Evolutionary conservation across 768 basidiomycete species (phyloP).

Genomic region (Amanita rubescens): DNA sequence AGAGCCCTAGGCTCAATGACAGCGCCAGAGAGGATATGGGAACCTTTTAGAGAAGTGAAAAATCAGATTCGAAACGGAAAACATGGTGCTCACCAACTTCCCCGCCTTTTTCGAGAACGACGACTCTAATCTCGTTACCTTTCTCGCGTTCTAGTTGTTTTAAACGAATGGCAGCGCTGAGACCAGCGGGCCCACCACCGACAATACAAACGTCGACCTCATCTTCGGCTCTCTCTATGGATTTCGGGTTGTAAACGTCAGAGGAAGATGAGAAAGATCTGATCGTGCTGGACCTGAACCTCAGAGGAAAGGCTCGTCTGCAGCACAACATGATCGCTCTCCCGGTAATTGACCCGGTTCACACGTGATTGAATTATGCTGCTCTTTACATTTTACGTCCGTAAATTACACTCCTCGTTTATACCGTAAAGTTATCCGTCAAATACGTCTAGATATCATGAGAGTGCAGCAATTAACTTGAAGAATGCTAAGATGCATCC

Average conservation of each 20-base stretch:
- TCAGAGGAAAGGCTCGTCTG: neutral
- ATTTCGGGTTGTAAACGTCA: neutral
- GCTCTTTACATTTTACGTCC: neutral
- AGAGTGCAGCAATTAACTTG: constrained; percentile 29
- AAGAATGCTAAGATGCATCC: constrained; percentile 43
- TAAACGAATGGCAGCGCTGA: constrained; percentile 91
- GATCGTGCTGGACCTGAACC: neutral
- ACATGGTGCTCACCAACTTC: constrained; percentile 69
- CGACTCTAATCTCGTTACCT: constrained; percentile 79
- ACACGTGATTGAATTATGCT: neutral
- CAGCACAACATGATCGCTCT: constrained; percentile 1
- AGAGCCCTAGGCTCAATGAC: constrained; percentile 91
- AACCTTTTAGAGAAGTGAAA: constrained; percentile 40
- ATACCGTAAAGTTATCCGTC: neutral
- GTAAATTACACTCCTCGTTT: neutral
- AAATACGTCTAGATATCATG: constrained; percentile 12
- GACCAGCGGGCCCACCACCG: constrained; percentile 90
- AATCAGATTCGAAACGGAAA: neutral
- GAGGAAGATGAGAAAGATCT: neutral
- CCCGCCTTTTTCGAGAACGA: constrained; percentile 90
- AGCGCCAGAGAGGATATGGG: constrained; percentile 93
- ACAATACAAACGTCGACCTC: constrained; percentile 97
- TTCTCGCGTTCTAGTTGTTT: constrained; percentile 85
- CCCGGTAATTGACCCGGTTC: neutral
- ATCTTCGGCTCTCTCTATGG: constrained; percentile 77